Conservation (phyloP, 441 rosid species). For the Bruguiera hainesii region DNA sequence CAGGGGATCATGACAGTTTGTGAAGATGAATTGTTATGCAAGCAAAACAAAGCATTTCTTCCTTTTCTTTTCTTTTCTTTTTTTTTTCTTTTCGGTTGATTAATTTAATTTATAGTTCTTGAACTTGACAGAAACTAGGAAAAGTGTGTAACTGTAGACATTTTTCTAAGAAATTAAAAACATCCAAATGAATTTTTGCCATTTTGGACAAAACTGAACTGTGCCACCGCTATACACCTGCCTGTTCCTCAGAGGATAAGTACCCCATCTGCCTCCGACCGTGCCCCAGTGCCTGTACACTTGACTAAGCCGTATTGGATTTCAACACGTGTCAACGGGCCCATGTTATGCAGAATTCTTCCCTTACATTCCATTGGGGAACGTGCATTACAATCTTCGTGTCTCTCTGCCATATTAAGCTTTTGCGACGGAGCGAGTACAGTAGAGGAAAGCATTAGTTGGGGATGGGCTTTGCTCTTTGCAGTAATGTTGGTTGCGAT, state of each 20-base stretch:
- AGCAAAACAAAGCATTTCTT: background rate
- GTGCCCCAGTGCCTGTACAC: slow-evolving; percentile 21
- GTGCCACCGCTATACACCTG: background rate
- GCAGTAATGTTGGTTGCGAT: no score
- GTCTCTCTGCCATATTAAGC: no score
- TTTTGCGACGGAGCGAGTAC: no score
- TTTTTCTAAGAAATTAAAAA: background rate
- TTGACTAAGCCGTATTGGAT: slow-evolving; percentile 23
- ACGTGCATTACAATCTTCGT: background rate
- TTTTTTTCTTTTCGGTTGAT: background rate
- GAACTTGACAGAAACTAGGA: no score
- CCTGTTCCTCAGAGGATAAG: slow-evolving; percentile 21
- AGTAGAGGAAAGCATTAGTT: no score
- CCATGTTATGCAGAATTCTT: background rate
- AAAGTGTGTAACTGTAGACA: no score
- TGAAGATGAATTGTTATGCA: background rate
- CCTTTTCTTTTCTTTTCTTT: background rate
- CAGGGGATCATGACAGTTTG: slow-evolving; percentile 9
- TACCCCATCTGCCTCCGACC: slow-evolving; percentile 29
- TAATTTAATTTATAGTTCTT: background rate
- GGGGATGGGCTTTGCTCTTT: background rate
- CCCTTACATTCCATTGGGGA: background rate
- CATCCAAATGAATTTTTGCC: slow-evolving; percentile 18
- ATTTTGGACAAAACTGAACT: slow-evolving; percentile 24
- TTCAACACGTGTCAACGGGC: slow-evolving; percentile 32